Percentiles rank a stretch among this genome's conserved stretches.
These are phyloP conservation scores for Phylloporus sp. DNA, from an alignment of 768 basidiomycete species.

Conservation along the genomic window DNA sequence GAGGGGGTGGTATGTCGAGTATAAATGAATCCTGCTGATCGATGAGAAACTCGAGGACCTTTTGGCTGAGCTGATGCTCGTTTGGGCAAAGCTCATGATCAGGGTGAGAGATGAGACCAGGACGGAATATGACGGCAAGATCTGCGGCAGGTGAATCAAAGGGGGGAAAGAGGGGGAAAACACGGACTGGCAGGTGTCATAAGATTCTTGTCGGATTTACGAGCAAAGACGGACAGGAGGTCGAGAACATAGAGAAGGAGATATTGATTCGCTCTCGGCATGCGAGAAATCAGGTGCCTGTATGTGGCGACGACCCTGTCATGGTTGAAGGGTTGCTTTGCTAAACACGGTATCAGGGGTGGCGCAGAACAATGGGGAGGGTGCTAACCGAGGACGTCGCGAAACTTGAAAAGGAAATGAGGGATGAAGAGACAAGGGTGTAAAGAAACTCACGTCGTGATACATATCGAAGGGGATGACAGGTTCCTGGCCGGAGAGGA, in stretches of 20 bases:
- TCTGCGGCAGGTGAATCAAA: slow-evolving; percentile 43
- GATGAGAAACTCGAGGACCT: slow-evolving; percentile 92
- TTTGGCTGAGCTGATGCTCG: slow-evolving; percentile 85
- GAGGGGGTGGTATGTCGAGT: slow-evolving; percentile 78
- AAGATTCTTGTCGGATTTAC: slow-evolving; percentile 86
- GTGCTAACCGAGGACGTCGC: slow-evolving; percentile 65
- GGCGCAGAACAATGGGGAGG: not conserved
- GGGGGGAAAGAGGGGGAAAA: not conserved
- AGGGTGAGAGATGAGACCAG: slow-evolving; percentile 89
- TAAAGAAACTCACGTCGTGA: slow-evolving; percentile 59
- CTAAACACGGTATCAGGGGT: slow-evolving; percentile 35
- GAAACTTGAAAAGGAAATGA: slow-evolving; percentile 50
- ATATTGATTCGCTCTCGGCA: slow-evolving; percentile 90
- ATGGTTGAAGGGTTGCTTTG: slow-evolving; percentile 63
- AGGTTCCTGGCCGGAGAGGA: slow-evolving; percentile 61
- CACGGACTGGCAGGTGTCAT: slow-evolving; percentile 92
- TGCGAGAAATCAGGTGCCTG: slow-evolving; percentile 75
- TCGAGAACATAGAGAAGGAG: slow-evolving; percentile 97
- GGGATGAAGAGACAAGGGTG: not conserved
- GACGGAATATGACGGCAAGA: slow-evolving; percentile 95
- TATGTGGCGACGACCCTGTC: slow-evolving; percentile 75
- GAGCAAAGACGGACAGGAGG: slow-evolving; percentile 89
- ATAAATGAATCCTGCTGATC: slow-evolving; percentile 96
- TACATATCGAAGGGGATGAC: slow-evolving; percentile 92
- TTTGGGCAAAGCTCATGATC: slow-evolving; percentile 79